Evolutionary conservation across 2,329 filamentous ascomycete species (phyloP).

Genomic region (Coniochaeta prunicola): DNA sequence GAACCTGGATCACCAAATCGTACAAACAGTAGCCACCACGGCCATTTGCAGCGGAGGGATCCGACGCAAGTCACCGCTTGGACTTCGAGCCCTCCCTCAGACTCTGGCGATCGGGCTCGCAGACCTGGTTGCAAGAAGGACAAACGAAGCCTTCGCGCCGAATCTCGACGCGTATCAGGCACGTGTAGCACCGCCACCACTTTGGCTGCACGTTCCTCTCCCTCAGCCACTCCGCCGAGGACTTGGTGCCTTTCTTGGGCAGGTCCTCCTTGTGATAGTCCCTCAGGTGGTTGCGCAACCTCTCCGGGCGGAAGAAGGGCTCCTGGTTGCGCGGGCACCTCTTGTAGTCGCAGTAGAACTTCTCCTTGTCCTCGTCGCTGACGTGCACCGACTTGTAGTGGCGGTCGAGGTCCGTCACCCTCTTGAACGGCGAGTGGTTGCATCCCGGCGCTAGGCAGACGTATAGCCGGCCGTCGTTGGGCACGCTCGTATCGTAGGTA

Average conservation of each 20-base stretch:
- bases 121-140: constrained; percentile 33
- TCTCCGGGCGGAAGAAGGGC: constrained; percentile 41
- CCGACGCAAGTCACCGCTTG: neutral
- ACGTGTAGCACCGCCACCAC: constrained; percentile 45
- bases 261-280: constrained; percentile 45
- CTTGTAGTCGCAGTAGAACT: constrained; percentile 40
- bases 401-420: constrained; percentile 42
- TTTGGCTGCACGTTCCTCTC: constrained; percentile 26
- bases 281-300: constrained; percentile 43
- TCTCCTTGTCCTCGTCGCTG: constrained; percentile 28
- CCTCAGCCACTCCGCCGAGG: constrained; percentile 26
- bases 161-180: constrained; percentile 35
- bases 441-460: constrained; percentile 33
- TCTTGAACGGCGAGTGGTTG: constrained; percentile 36
- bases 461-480: constrained; percentile 8
- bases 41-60: neutral
- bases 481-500: neutral
- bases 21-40: neutral
- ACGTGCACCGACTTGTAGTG: constrained; percentile 41
- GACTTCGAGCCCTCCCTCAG: neutral
- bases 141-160: constrained; percentile 33
- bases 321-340: constrained; percentile 33
- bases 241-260: constrained; percentile 30
- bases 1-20: neutral
- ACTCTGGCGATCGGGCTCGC: constrained; percentile 32